Base-by-base conservation (phyloP, 345 rosid species). In the Moricandia arvensis region DNA sequence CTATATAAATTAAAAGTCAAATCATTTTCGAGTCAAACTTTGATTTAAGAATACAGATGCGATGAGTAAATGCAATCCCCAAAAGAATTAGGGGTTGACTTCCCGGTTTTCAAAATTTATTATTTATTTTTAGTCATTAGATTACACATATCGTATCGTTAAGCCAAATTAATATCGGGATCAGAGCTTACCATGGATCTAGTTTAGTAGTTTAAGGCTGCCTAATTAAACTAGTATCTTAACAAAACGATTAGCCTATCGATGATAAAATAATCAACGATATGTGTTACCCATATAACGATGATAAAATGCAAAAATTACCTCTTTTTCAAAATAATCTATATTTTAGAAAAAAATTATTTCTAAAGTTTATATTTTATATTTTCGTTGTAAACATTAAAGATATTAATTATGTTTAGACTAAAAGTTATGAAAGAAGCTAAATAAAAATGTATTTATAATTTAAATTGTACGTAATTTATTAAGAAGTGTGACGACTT, bases 11-110 rank as follows among this genome's bases (percentile, higher is more conserved):
- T 8, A 67, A 60, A n/a, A 68, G 69, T 68, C 54, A 68, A 75
- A 59, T 16, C 18, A 31, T 0, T 4, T 59, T 53, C 8, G 59
- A 75, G 71, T 76, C 80, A 76, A 57, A 69, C 53, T 7, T 47
- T 6, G 59, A 55, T 41, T 45, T 55, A 55, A 63, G 27, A 63
- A 63, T 30, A 63, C 80, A 64, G 53, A 43, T 71, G 43, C 31
- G 60, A 30, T 68, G 66, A 63, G 15, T 57, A 63, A 77, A 71
- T 64, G 53, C 65, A 69, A 24, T 27, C 59, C 31, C 16, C 3
- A 55, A 38, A 77, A 9, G 35, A 55, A 64, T 58, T 33, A 77
- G 71, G 76, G 60, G 73, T 77, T 77, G 80, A 77, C 80, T 63
- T 77, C 10, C n/a, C 8, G n/a, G 53, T 45, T 30, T n/a, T 24